Evolutionary conservation across 768 basidiomycete species (phyloP), one percentile per base, ranked within the genome.

Genomic region (Serendipita sp.): DNA sequence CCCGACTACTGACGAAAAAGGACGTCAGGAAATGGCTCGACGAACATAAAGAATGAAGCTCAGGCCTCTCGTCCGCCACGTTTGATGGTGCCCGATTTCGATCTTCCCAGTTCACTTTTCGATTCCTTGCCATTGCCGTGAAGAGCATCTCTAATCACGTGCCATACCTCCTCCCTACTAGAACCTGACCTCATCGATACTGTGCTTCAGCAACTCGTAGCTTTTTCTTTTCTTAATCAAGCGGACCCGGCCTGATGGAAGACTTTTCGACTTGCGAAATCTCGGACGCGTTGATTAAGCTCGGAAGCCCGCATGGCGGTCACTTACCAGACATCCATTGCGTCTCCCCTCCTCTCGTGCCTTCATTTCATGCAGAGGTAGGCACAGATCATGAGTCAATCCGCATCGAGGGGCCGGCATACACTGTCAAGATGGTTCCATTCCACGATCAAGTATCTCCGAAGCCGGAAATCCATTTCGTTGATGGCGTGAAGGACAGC

Each of bases 281-380:
- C 5, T 92, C 92, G 0, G 92, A 95, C 68, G 89, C 91, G 2
- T 81, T 95, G 67, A 74, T 92, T 66, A 93, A 90, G 72, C 82
- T 94, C 34, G 81, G 82, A 7, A 69, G 81, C 14, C 74, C 80
- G 13, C 79, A 83, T 66, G 91, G 90, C 0, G 91, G 93, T 1
- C 77, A 82, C 68, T 77, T 96, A n/a, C 84, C 89, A 2, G 90
- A 91, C 70, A 79, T 96, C 11, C 73, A 79, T 61, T 73, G 80
- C 74, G 67, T 81, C 62, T 82, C 84, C 11, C 75, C 81, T 2
- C 72, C 73, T 24, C 68, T 73, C 0, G 65, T 68, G 3, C 65
- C 63, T 28, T 68, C 65, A 60, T 50, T 17, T 17, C 20, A 7
- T 28, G 7, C 45, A 22, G 45, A 28, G n/a, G 11, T 7, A 11